Conservation (phyloP, 179 eudicot species). For the Sideroxylon spinosum region DNA sequence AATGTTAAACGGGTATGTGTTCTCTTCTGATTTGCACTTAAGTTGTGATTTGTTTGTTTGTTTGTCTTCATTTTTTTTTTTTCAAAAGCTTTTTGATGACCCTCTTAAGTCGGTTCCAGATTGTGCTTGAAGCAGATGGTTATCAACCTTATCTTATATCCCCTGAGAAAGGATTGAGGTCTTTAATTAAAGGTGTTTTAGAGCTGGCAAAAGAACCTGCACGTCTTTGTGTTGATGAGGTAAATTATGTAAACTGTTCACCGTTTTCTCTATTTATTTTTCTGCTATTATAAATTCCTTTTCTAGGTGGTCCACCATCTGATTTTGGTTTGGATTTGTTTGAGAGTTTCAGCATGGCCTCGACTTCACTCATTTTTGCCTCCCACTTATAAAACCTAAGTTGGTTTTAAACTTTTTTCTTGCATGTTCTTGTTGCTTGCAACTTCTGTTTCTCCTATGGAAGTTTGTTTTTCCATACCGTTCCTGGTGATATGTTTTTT, state of each 20-base stretch:
- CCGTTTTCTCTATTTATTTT: not conserved
- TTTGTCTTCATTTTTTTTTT: not conserved
- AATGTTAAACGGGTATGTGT: slow-evolving; percentile 88
- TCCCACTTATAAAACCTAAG: too few species aligned
- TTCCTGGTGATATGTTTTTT: too few species aligned
- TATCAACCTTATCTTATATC: slow-evolving; percentile 98
- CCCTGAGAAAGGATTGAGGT: slow-evolving; percentile 91
- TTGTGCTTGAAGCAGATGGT: slow-evolving; percentile 97
- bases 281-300: not conserved
- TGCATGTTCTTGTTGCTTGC: too few species aligned
- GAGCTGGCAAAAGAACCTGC: slow-evolving; percentile 93
- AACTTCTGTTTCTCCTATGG: too few species aligned
- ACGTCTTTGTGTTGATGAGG: slow-evolving; percentile 92
- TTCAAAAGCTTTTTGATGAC: slow-evolving; percentile 5
- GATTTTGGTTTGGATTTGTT: too few species aligned
- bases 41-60: not conserved
- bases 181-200: slow-evolving; percentile 68
- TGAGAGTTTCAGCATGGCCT: too few species aligned
- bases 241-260: slow-evolving; percentile 13
- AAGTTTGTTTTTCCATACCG: too few species aligned
- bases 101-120: slow-evolving; percentile 33
- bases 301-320: not conserved
- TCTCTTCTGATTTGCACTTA: not conserved
- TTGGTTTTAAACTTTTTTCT: too few species aligned
- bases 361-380: too few species aligned